Percentiles rank a stretch among this genome's conserved stretches.
phyloP scores from a whole-genome alignment of 2,329 filamentous ascomycete genomes.

The Zymoseptoria crescenta region DNA sequence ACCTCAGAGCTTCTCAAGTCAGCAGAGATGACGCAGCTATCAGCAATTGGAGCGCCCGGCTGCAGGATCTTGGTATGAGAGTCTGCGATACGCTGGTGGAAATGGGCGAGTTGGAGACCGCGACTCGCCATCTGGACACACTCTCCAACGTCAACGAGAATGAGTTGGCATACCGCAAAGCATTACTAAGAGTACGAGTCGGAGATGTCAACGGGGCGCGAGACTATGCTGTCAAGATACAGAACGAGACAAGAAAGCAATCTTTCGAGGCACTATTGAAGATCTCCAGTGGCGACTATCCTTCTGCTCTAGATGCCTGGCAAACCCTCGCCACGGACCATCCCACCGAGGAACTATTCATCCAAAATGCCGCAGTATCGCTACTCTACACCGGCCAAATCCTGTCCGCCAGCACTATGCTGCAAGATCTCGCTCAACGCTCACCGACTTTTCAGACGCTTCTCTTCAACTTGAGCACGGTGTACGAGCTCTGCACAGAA shows the following conservation, averaged over 20 bases:
- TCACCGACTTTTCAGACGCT: conserved; percentile 67
- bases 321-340: conserved; percentile 40
- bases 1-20: conserved; percentile 25
- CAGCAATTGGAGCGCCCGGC: conserved; percentile 62
- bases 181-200: conserved; percentile 68
- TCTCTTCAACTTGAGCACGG: conserved; percentile 80
- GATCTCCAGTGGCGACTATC: conserved; percentile 71
- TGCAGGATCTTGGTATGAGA: conserved; percentile 65
- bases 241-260: conserved; percentile 23
- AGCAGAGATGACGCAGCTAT: conserved; percentile 50
- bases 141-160: conserved; percentile 41
- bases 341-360: conserved; percentile 58
- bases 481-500: conserved; percentile 88
- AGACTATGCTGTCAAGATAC: conserved; percentile 7
- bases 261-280: conserved; percentile 61
- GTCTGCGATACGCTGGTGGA: conserved; percentile 63
- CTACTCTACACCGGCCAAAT: conserved; percentile 74
- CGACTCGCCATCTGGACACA: conserved; percentile 61
- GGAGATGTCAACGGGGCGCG: conserved; percentile 56
- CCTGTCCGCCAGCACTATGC: conserved; percentile 57
- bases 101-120: conserved; percentile 81
- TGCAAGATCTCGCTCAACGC: conserved; percentile 58
- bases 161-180: conserved; percentile 37
- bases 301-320: conserved; percentile 57
- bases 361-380: conserved; percentile 77